phyloP scores from a whole-genome alignment of 2,329 filamentous ascomycete genomes.

The Nemania abortiva region DNA sequence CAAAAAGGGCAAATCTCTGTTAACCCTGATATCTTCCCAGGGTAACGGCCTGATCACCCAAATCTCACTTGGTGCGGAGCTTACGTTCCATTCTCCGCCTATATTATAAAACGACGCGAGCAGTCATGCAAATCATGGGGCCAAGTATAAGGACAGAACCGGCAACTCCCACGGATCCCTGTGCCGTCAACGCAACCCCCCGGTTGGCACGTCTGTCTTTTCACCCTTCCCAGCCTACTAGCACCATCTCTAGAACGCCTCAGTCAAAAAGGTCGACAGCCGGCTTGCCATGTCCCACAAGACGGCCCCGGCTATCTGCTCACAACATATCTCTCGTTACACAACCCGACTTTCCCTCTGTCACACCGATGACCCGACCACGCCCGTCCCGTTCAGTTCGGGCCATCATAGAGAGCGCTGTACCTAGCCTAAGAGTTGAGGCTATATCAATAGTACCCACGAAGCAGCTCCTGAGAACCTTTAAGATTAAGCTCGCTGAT shows the following conservation, averaged over 20 bases:
- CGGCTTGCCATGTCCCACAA: constrained; percentile 48
- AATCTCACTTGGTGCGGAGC: constrained; percentile 28
- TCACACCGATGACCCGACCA: constrained; percentile 53
- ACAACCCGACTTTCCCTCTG: constrained; percentile 44
- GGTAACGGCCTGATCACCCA: constrained; percentile 21
- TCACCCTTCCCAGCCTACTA: constrained; percentile 40
- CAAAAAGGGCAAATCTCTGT: constrained; percentile 13
- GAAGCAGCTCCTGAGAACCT: constrained; percentile 57
- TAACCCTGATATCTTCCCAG: constrained; percentile 14
- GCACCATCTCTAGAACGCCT: constrained; percentile 37
- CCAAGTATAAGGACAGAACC: constrained; percentile 43
- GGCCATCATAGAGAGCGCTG: constrained; percentile 52
- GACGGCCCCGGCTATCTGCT: constrained; percentile 45
- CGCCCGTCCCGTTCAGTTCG: constrained; percentile 52
- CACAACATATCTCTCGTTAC: constrained; percentile 45
- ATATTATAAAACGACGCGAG: constrained; percentile 29
- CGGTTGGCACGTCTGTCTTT: constrained; percentile 44
- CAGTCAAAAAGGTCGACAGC: constrained; percentile 46
- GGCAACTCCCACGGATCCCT: constrained; percentile 44
- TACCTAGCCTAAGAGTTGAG: constrained; percentile 52
- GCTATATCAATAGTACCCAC: constrained; percentile 54
- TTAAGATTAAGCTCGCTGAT: constrained; percentile 58
- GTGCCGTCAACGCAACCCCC: constrained; percentile 44
- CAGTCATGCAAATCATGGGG: constrained; percentile 43
- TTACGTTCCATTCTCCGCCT: constrained; percentile 33